Evolutionary conservation across 2,329 filamentous ascomycete genomes (phyloP).

Genomic region (Chaetomium sp.): DNA sequence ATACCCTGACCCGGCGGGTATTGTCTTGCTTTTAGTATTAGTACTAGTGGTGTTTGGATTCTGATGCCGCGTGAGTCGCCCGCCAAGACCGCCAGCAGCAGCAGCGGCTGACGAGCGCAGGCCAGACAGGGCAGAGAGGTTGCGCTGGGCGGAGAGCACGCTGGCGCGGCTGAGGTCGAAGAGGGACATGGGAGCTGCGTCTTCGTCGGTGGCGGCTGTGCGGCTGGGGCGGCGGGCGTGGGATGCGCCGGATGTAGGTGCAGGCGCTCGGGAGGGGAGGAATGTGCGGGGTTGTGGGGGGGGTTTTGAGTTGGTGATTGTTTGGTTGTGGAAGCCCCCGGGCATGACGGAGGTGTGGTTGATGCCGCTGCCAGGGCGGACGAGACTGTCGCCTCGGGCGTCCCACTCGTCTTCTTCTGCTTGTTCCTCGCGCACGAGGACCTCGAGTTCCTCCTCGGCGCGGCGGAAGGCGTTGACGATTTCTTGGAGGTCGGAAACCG

Average conservation of each 20-base stretch:
- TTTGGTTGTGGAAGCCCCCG: constrained; percentile 40
- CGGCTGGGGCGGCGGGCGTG: too few relatives aligned
- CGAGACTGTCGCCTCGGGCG: constrained; percentile 46
- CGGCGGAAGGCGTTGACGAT: constrained; percentile 69
- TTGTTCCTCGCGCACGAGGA: constrained; percentile 58
- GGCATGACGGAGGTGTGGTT: constrained; percentile 33
- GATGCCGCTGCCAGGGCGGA: not conserved
- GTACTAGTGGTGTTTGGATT: not conserved
- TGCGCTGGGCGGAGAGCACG: constrained; percentile 51
- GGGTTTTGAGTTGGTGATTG: too few relatives aligned
- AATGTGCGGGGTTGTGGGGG: too few relatives aligned
- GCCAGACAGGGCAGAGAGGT: constrained; percentile 49
- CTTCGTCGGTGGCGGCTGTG: constrained; percentile 23
- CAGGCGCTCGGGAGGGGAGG: too few relatives aligned
- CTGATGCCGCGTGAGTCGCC: constrained; percentile 26
- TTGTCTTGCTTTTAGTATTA: not conserved
- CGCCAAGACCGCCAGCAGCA: constrained; percentile 24
- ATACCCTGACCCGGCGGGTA: not conserved
- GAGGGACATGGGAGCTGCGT: constrained; percentile 58
- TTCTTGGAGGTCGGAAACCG: constrained; percentile 61
- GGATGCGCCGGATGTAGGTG: too few relatives aligned
- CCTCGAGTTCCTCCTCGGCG: constrained; percentile 71
- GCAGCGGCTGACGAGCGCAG: constrained; percentile 37
- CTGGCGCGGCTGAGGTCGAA: constrained; percentile 59
- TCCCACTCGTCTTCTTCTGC: constrained; percentile 67